These are phyloP conservation scores for Xylariomycetidae sp. DNA, from an alignment of 2,329 filamentous ascomycete species.

Conservation along the genomic window DNA sequence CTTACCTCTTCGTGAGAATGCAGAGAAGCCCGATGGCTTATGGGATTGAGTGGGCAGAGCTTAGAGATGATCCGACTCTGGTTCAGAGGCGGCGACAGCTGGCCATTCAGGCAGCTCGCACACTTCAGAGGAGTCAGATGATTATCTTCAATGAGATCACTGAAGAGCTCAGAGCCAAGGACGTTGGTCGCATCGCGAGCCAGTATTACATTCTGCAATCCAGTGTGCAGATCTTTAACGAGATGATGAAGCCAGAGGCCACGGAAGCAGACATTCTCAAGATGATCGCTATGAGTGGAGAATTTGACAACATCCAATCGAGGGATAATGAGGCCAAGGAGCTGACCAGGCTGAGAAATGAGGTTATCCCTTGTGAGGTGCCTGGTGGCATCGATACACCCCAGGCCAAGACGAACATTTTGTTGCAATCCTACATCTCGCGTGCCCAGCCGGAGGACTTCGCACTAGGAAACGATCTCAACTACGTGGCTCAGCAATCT, in stretches of 20 bases:
- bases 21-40: constrained; percentile 85
- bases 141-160: constrained; percentile 96
- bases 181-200: constrained; percentile 93
- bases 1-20: constrained; percentile 97
- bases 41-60: constrained; percentile 92
- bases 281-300: constrained; percentile 96
- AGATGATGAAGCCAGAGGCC: constrained; percentile 80
- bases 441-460: constrained; percentile 87
- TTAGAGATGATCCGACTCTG: constrained; percentile 79
- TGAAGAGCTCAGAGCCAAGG: constrained; percentile 88
- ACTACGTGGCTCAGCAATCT: constrained; percentile 93
- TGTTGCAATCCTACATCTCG: constrained; percentile 92
- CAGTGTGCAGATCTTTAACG: constrained; percentile 94
- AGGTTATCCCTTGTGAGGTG: constrained; percentile 72
- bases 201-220: constrained; percentile 94
- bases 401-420: constrained; percentile 91
- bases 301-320: constrained; percentile 95
- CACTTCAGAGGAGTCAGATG: constrained; percentile 93
- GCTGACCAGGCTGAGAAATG: constrained; percentile 66
- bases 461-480: constrained; percentile 83
- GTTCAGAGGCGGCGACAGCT: constrained; percentile 81
- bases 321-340: constrained; percentile 88
- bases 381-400: constrained; percentile 65
- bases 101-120: constrained; percentile 81
- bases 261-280: constrained; percentile 89